Evolutionary conservation across 164 flowering plant genomes (phyloP).

Genomic region (Berberis thunbergii): DNA sequence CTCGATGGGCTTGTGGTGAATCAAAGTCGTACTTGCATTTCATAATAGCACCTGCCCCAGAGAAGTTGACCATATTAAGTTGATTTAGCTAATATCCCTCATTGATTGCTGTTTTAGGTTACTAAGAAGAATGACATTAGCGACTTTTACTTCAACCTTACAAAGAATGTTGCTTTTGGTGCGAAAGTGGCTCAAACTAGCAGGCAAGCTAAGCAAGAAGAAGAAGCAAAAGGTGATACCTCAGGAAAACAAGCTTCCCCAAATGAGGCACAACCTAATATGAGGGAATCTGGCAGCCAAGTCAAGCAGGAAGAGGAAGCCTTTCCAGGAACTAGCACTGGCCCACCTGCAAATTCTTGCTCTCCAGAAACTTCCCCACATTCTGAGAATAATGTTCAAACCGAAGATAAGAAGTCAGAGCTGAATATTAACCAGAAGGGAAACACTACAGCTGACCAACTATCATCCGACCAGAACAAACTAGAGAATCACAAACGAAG

Average conservation of each 20-base stretch:
- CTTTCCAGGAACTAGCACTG: constrained; percentile 1
- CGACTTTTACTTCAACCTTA: constrained; percentile 70
- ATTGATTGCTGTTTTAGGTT: constrained; percentile 30
- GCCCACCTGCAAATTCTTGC: constrained; percentile 12
- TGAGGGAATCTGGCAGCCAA: too few species aligned
- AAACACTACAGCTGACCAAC: constrained; percentile 12
- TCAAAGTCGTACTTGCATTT: background rate
- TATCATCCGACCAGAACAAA: constrained; percentile 24
- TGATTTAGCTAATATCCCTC: background rate
- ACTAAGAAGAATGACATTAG: constrained; percentile 70
- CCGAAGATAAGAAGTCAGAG: constrained; percentile 10
- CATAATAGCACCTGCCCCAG: background rate
- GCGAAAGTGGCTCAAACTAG: constrained; percentile 20
- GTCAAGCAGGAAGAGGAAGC: background rate
- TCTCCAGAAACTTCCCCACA: constrained; percentile 12
- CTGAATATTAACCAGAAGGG: constrained; percentile 13
- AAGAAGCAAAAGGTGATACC: constrained; percentile 11
- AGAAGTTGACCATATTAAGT: background rate
- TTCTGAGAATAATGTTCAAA: constrained; percentile 12
- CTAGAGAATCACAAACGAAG: constrained; percentile 49
- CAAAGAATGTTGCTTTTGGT: constrained; percentile 70
- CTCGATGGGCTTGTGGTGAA: background rate
- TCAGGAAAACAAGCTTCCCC: constrained; percentile 11
- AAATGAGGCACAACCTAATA: too few species aligned
- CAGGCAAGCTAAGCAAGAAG: constrained; percentile 19